Conservation (phyloP, 2,329 filamentous ascomycete species). For the Aspergillus cejpii region DNA sequence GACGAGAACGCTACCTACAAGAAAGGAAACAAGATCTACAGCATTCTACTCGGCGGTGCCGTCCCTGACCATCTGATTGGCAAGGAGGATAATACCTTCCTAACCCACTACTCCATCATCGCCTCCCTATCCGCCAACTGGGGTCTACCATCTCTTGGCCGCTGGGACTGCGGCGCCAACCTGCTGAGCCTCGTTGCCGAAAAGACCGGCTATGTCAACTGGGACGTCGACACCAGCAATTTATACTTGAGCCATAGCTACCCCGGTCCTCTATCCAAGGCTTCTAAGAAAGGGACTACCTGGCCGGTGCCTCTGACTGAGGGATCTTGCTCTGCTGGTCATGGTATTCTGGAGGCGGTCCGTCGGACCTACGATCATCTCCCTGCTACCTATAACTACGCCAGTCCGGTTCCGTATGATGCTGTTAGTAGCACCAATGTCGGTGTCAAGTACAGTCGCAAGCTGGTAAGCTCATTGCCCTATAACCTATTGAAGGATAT, state of each 20-base stretch:
- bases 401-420: conserved; percentile 27
- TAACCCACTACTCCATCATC: conserved; percentile 68
- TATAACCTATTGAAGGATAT: not conserved
- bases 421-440: conserved; percentile 14
- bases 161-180: conserved; percentile 67
- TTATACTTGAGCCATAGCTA: conserved; percentile 52
- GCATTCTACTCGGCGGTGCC: conserved; percentile 67
- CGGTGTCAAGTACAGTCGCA: conserved; percentile 14
- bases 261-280: conserved; percentile 41
- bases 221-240: conserved; percentile 35
- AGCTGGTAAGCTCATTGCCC: conserved; percentile 8
- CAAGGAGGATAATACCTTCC: conserved; percentile 62
- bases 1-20: conserved; percentile 71
- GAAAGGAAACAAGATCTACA: conserved; percentile 61
- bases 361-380: conserved; percentile 26
- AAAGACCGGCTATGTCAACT: conserved; percentile 51
- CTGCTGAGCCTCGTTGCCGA: conserved; percentile 56
- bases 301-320: conserved; percentile 32
- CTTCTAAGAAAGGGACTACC: no score
- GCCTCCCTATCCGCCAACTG: conserved; percentile 64
- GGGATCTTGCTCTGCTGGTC: conserved; percentile 30
- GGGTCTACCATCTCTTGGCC: conserved; percentile 61
- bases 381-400: conserved; percentile 30
- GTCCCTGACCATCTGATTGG: conserved; percentile 57
- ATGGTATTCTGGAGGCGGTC: conserved; percentile 30